Evolutionary conservation across 495 filamentous ascomycete genomes (phyloP).

Genomic region (Platismatia glauca): DNA sequence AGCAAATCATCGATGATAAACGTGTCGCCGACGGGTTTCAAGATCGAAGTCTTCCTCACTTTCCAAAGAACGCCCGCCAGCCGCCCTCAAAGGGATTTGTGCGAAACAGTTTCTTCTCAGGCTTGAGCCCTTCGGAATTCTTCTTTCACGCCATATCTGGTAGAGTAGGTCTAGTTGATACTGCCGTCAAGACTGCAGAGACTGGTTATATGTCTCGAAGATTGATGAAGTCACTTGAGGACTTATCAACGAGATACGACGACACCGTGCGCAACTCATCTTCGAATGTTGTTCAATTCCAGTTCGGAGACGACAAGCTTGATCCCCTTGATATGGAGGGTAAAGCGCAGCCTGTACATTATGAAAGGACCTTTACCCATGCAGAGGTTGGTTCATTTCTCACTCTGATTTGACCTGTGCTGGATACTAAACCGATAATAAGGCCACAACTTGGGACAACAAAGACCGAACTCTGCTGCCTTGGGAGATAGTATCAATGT

Average conservation of each 20-base stretch:
- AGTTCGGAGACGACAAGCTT: constrained; percentile 89
- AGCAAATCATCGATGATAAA: constrained; percentile 90
- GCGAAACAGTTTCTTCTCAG: constrained; percentile 91
- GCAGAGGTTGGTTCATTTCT: constrained; percentile 43
- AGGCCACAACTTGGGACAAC: constrained; percentile 65
- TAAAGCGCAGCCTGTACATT: constrained; percentile 83
- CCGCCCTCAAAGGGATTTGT: constrained; percentile 96
- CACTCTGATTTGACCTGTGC: not conserved
- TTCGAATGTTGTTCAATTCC: constrained; percentile 83
- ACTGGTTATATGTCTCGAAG: constrained; percentile 98
- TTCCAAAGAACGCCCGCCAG: constrained; percentile 82
- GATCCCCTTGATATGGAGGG: constrained; percentile 98
- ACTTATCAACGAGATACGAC: constrained; percentile 86
- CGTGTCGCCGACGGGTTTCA: constrained; percentile 96
- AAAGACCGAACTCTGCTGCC: constrained; percentile 60
- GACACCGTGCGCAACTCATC: constrained; percentile 86
- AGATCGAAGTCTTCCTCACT: constrained; percentile 88
- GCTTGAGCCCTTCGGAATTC: constrained; percentile 84
- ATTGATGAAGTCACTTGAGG: constrained; percentile 95
- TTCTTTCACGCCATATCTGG: constrained; percentile 97
- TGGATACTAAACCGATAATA: constrained; percentile 7
- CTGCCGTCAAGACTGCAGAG: constrained; percentile 98
- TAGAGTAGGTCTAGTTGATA: constrained; percentile 97
- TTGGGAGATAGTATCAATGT: constrained; percentile 59
- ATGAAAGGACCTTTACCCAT: constrained; percentile 85